Conservation (phyloP, 805 yeast genomes). For the Kregervanrija fluxuum region DNA sequence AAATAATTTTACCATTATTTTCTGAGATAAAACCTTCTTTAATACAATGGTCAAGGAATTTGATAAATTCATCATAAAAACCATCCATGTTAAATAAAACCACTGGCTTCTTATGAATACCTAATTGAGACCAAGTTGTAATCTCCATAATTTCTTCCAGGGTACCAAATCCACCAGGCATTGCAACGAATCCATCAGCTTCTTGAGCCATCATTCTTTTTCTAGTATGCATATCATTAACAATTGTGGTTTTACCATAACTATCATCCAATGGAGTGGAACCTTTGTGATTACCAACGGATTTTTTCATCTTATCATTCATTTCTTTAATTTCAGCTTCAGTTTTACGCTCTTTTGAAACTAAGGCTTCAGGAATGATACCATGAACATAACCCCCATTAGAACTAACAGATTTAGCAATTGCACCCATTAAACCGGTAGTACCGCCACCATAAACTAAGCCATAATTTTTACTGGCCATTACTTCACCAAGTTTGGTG, state of each 20-base stretch:
- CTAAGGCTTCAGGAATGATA: constrained; percentile 77
- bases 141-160: constrained; percentile 86
- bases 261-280: constrained; percentile 53
- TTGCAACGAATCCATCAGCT: constrained; percentile 70
- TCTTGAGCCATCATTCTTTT: constrained; percentile 81
- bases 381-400: constrained; percentile 72
- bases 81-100: constrained; percentile 74
- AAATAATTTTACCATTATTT: constrained; percentile 60
- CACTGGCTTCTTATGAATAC: constrained; percentile 77
- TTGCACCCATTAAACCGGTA: constrained; percentile 74
- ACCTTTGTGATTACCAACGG: constrained; percentile 59
- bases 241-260: constrained; percentile 76
- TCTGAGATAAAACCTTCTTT: constrained; percentile 59
- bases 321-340: constrained; percentile 31
- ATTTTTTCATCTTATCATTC: constrained; percentile 41
- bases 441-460: constrained; percentile 89
- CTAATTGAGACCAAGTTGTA: constrained; percentile 85
- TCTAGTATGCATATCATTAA: constrained; percentile 84
- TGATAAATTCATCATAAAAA: constrained; percentile 63
- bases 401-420: constrained; percentile 56
- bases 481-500: constrained; percentile 45
- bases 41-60: constrained; percentile 54
- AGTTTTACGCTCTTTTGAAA: constrained; percentile 58
- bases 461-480: constrained; percentile 60
- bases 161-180: constrained; percentile 92